phyloP scores from a whole-genome alignment of 2,329 filamentous ascomycete genomes.

The Diaporthe ampelina region DNA sequence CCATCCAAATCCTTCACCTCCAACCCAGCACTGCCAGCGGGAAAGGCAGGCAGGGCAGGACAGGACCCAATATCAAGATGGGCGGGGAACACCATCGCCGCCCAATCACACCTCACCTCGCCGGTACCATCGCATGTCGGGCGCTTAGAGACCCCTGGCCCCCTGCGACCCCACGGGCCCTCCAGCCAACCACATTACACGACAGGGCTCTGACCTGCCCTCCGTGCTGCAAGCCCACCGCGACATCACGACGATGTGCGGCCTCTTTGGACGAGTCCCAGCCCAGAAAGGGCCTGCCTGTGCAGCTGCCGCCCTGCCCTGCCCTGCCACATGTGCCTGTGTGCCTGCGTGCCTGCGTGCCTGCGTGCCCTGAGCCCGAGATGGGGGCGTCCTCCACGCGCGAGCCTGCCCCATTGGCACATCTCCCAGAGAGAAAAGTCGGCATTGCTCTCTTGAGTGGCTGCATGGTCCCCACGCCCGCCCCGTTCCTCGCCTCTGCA shows the following conservation, averaged over 20 bases:
- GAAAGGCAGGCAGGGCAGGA: background rate
- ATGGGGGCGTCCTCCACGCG: conserved; percentile 54
- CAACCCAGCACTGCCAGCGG: background rate
- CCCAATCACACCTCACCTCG: conserved; percentile 36
- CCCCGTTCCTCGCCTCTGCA: conserved; percentile 49
- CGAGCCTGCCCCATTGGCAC: conserved; percentile 54
- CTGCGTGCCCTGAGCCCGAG: conserved; percentile 39
- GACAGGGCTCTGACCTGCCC: conserved; percentile 45
- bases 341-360: conserved; percentile 54
- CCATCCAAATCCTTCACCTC: conserved; percentile 23
- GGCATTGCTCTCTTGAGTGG: conserved; percentile 45
- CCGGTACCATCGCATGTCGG: conserved; percentile 33
- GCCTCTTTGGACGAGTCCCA: conserved; percentile 52
- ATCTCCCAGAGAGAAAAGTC: conserved; percentile 50
- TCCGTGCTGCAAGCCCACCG: conserved; percentile 47
- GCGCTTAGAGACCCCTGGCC: conserved; percentile 46
- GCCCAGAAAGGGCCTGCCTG: conserved; percentile 52
- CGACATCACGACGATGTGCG: conserved; percentile 40
- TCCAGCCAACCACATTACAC: conserved; percentile 58
- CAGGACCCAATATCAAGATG: conserved; percentile 33
- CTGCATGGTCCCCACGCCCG: conserved; percentile 51
- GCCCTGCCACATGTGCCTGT: conserved; percentile 40
- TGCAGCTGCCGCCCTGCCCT: conserved; percentile 52
- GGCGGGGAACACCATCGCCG: conserved; percentile 25
- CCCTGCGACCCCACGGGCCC: conserved; percentile 44